Base-by-base conservation (phyloP, 345 rosid species). In the Brassica incana region DNA sequence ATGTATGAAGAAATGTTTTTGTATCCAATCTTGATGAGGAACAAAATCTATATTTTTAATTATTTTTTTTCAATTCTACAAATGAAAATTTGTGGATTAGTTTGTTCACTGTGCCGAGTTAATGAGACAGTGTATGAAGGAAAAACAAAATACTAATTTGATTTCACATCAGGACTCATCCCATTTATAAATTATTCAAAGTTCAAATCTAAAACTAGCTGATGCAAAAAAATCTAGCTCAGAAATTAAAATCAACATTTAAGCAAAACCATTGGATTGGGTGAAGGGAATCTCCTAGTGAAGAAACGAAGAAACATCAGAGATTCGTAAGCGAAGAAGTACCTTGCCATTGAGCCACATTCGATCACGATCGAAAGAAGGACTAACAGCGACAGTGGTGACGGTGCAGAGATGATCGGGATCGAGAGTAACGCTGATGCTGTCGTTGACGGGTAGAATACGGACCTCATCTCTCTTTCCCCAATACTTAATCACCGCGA, bases 281-380 rank as follows among this genome's bases (percentile, higher is more conserved):
- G 69, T 6, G 25, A 50, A 18, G 8, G 50, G 58, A 65, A 66
- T 54, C 65, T 65, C 65, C 10, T 18, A 66, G 78, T 14, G 32
- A 29, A 40, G 48, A 40, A 10, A 11, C 52, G 43, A 38, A 38
- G 43, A 38, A 43, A 43, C 12, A 45, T 45, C n/a, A 45, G n/a
- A 45, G 52, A 45, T 45, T 50, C 56, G 56, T 50, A 50, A 5
- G 16, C 56, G 10, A 38, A 45, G 5, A 45, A 8, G 48, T 79
- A 95, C 99, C 96, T 95, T 88, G 78, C 96, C 99, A 77, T 95
- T 95, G 76, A 95, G 99, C 98, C 99, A 95, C 99, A 95, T 93
- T 71, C 93, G 96, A 83, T 95, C 99, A 74, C 86, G 88, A 52
- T 86, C 78, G 80, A 95, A 95, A 45, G 76, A 9, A 16, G 98